These are phyloP conservation scores for Solanum dulcamara DNA, from an alignment of 257 asterid species.

Conservation along the genomic window DNA sequence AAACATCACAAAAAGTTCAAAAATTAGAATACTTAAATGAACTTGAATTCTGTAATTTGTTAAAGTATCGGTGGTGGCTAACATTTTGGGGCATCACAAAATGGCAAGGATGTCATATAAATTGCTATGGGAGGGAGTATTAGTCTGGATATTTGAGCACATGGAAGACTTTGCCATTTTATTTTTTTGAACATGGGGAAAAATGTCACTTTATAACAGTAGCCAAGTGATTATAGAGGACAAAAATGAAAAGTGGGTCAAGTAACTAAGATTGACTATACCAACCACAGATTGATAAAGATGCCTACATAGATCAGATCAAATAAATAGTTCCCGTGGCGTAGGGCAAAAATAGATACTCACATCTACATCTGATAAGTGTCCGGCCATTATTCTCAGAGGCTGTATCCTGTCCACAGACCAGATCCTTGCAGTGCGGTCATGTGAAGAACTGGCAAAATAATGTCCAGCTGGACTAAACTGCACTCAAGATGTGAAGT, in stretches of 20 bases:
- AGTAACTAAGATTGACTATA: not conserved
- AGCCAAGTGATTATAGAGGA: not conserved
- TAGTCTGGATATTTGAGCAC: not conserved
- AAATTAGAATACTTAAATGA: not conserved
- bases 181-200: not conserved
- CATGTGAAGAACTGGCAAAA: conserved; percentile 98
- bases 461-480: conserved; percentile 95
- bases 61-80: not conserved
- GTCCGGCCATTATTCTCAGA: conserved; percentile 95
- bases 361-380: conserved; percentile 96
- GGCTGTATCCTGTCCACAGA: conserved; percentile 88
- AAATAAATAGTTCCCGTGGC: not conserved
- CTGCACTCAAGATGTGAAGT: conserved; percentile 36
- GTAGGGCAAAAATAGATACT: conserved; percentile 15
- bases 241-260: not conserved
- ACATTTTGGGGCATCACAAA: not conserved
- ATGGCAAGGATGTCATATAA: not conserved
- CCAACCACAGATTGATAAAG: not conserved
- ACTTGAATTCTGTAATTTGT: not conserved
- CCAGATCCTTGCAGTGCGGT: conserved; percentile 97
- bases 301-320: not conserved
- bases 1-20: not conserved
- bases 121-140: not conserved
- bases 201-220: not conserved
- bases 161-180: not conserved